Conservation (phyloP, 2,329 filamentous ascomycete species). For the Chrysosporium keratinophilum region DNA sequence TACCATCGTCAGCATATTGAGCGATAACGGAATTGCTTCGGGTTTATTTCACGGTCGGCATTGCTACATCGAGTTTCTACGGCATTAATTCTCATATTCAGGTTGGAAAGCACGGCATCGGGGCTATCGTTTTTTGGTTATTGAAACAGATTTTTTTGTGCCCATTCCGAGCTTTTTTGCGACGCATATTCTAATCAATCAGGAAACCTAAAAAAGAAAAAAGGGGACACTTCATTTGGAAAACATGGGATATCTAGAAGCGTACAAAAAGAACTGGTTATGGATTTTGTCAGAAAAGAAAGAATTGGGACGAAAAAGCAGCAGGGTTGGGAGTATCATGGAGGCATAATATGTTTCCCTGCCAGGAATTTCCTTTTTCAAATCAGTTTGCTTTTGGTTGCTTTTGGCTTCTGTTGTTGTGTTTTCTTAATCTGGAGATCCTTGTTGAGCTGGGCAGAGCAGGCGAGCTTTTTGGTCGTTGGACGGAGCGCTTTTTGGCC, state of each 20-base stretch:
- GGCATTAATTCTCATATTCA: constrained; percentile 7
- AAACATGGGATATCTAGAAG: constrained; percentile 14
- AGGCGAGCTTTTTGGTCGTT: constrained; percentile 16
- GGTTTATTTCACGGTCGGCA: constrained; percentile 10
- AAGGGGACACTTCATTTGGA: constrained; percentile 10
- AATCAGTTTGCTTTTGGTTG: constrained; percentile 8
- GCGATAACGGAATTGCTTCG: constrained; percentile 12
- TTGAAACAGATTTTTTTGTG: constrained; percentile 15
- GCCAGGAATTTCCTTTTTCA: constrained; percentile 10
- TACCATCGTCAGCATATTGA: constrained; percentile 17
- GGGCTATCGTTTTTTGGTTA: constrained; percentile 12
- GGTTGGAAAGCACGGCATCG: constrained; percentile 7
- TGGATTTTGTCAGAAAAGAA: constrained; percentile 3
- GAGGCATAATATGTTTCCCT: constrained; percentile 10
- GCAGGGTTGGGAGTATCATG: constrained; percentile 14
- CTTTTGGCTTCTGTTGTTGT: constrained; percentile 12
- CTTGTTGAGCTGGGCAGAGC: constrained; percentile 14
- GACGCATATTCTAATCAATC: constrained; percentile 8
- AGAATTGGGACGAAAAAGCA: constrained; percentile 13
- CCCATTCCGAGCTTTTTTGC: constrained; percentile 7
- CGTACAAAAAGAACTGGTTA: constrained; percentile 12
- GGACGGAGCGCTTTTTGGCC: constrained; percentile 18
- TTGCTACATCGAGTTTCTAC: constrained; percentile 8
- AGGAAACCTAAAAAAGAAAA: constrained; percentile 7
- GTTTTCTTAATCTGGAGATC: constrained; percentile 13